A percentile compares a stretch with the other conserved stretches of the same genome.
Conservation (phyloP, 768 basidiomycete species). For the Rhizopogon rudus region DNA sequence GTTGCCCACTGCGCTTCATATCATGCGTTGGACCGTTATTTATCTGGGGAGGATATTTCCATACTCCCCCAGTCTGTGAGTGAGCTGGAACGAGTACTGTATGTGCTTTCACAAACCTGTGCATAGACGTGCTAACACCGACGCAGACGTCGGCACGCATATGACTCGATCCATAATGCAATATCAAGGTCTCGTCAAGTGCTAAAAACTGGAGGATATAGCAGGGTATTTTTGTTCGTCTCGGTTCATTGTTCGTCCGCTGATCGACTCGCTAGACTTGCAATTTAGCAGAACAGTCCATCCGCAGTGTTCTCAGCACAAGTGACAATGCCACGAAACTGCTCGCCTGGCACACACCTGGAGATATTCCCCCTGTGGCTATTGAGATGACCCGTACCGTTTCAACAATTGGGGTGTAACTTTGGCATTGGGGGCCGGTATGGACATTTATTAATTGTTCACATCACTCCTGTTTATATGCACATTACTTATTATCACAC, state of each 20-base stretch:
- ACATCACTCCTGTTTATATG: background rate
- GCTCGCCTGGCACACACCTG: constrained; percentile 45
- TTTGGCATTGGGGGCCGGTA: too few relatives aligned
- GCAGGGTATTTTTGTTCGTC: constrained; percentile 28
- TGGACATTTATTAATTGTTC: background rate
- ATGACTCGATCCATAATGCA: constrained; percentile 70
- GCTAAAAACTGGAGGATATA: constrained; percentile 44
- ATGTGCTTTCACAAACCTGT: constrained; percentile 19
- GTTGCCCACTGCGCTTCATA: constrained; percentile 68
- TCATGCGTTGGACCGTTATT: constrained; percentile 61
- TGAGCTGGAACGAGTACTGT: constrained; percentile 65
- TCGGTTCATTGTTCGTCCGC: constrained; percentile 2
- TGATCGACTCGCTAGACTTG: constrained; percentile 40
- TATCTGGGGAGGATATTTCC: constrained; percentile 59
- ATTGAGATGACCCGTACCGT: background rate
- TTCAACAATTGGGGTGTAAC: background rate
- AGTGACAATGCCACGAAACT: constrained; percentile 55
- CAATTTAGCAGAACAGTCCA: constrained; percentile 58
- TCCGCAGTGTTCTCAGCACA: constrained; percentile 55
- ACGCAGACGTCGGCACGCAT: constrained; percentile 59
- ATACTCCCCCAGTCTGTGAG: constrained; percentile 50
- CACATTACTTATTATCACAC: background rate
- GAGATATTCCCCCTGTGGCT: background rate
- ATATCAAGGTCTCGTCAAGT: constrained; percentile 59
- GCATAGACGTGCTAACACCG: background rate